Percentiles rank a stretch among this genome's conserved stretches.
phyloP scores from a whole-genome alignment of 2,329 filamentous ascomycete genomes.

The Zymoseptoria ardabiliae region DNA sequence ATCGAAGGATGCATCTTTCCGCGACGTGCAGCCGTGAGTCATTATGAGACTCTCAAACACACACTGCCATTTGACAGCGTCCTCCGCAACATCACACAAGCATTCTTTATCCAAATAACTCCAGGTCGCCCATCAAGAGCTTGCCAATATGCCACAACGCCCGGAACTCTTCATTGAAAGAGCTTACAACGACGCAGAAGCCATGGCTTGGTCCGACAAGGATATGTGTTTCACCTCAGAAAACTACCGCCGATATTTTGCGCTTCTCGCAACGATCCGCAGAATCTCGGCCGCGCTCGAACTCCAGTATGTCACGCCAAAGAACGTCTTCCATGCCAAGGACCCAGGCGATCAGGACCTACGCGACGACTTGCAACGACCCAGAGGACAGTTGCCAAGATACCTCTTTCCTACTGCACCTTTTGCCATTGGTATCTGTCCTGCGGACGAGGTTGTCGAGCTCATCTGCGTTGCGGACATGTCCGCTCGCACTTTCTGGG shows the following conservation, averaged over 20 bases:
- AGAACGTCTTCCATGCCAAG: not conserved
- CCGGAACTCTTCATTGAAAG: not conserved
- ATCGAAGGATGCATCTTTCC: not conserved
- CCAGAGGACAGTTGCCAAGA: not conserved
- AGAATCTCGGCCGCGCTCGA: not conserved
- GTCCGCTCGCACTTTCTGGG: not conserved
- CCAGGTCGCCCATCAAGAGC: not conserved
- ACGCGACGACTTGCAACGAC: not conserved
- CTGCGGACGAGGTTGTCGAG: not conserved
- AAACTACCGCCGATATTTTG: not conserved
- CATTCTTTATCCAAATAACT: not conserved
- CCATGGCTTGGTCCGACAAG: not conserved
- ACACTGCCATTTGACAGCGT: not conserved
- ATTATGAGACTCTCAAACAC: not conserved
- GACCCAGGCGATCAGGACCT: not conserved
- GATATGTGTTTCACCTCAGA: not conserved
- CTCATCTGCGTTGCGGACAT: not conserved
- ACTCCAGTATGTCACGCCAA: not conserved
- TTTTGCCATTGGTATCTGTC: not conserved
- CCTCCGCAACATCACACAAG: not conserved
- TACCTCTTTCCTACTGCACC: not conserved
- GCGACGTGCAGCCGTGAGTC: not conserved
- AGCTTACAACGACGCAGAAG: not conserved
- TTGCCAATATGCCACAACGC: not conserved
- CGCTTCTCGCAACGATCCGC: not conserved